Evolutionary conservation across 2,329 filamentous ascomycete genomes (phyloP).

Genomic region (Triangularia setosa): DNA sequence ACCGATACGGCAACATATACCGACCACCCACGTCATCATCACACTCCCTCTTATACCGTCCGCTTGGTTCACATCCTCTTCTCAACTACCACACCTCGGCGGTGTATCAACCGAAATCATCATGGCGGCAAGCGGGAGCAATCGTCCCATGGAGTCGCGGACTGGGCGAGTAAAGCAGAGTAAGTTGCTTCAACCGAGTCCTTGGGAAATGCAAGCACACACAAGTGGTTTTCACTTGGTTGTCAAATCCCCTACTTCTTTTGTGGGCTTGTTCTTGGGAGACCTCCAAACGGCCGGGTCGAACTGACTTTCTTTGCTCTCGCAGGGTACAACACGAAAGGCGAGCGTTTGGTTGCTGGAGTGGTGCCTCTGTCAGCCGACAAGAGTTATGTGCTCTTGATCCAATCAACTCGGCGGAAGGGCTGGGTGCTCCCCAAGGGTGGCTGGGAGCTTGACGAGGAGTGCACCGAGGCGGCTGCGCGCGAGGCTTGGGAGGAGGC

Average conservation of each 20-base stretch:
- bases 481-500: constrained; percentile 98
- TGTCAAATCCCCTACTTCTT: neutral
- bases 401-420: constrained; percentile 85
- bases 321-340: constrained; percentile 84
- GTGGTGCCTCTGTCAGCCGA: constrained; percentile 85
- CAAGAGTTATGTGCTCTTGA: constrained; percentile 83
- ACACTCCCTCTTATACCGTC: constrained; percentile 1
- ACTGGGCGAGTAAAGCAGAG: constrained; percentile 76
- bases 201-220: neutral
- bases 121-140: constrained; percentile 31
- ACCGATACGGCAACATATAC: neutral
- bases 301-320: constrained; percentile 36
- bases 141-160: constrained; percentile 66
- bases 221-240: too few species aligned
- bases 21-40: neutral
- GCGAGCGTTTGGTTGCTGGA: constrained; percentile 91
- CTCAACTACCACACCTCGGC: constrained; percentile 15
- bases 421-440: constrained; percentile 98
- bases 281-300: constrained; percentile 27
- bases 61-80: neutral
- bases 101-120: neutral
- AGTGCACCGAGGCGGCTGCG: constrained; percentile 76
- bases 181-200: constrained; percentile 47
- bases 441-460: constrained; percentile 94
- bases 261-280: constrained; percentile 17